phyloP scores from a whole-genome alignment of 192 early-diverging fungal genomes.

The Umbelopsis sp. region DNA sequence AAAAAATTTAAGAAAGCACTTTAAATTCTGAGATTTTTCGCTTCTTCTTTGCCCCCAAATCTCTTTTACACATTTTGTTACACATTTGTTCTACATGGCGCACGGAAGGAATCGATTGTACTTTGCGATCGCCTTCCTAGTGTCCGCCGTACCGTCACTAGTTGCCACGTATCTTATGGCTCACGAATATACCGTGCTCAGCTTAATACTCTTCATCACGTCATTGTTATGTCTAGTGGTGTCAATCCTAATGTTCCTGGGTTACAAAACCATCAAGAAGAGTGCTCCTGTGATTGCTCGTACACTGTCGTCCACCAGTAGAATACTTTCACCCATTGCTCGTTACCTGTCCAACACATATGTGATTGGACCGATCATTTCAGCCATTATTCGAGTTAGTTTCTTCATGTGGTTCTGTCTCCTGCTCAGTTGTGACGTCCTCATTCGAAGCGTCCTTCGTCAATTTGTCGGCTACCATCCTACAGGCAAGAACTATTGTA shows the following conservation, averaged over 20 bases:
- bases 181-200: slow-evolving; percentile 21
- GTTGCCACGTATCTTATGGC: slow-evolving; percentile 15
- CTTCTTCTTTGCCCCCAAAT: background rate
- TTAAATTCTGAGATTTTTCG: background rate
- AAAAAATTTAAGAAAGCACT: background rate
- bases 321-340: slow-evolving; percentile 24
- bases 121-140: slow-evolving; percentile 29
- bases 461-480: slow-evolving; percentile 33
- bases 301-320: slow-evolving; percentile 16
- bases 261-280: slow-evolving; percentile 29
- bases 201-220: slow-evolving; percentile 23
- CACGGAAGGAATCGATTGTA: slow-evolving; percentile 34
- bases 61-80: background rate
- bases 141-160: slow-evolving; percentile 20
- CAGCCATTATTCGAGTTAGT: slow-evolving; percentile 22
- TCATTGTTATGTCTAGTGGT: slow-evolving; percentile 24
- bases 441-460: slow-evolving; percentile 29
- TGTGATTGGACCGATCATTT: slow-evolving; percentile 27
- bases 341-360: slow-evolving; percentile 21
- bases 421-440: slow-evolving; percentile 26
- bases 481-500: slow-evolving; percentile 27
- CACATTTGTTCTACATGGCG: slow-evolving; percentile 24
- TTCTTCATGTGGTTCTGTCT: slow-evolving; percentile 37
- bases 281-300: slow-evolving; percentile 27
- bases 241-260: slow-evolving; percentile 24